Percentiles rank a stretch among this genome's conserved stretches.
These are phyloP conservation scores for Lactarius indigo DNA, from an alignment of 768 basidiomycete genomes.

Conservation along the genomic window DNA sequence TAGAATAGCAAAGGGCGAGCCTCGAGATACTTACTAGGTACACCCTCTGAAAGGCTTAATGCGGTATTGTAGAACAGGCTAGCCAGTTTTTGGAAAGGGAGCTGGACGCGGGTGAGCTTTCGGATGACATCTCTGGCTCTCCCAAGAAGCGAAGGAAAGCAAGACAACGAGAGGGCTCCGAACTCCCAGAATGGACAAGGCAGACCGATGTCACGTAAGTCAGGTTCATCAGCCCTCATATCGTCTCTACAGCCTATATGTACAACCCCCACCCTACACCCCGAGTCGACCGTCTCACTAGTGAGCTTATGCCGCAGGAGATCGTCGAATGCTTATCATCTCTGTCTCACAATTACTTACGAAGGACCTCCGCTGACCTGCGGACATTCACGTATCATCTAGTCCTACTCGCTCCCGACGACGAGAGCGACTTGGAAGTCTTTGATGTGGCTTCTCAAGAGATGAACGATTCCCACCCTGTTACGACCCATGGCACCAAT, in stretches of 20 bases:
- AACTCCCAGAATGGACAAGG: slow-evolving; percentile 24
- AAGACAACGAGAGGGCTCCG: slow-evolving; percentile 17
- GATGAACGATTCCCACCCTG: slow-evolving; percentile 36
- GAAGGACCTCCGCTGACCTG: not conserved
- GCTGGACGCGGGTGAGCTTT: slow-evolving; percentile 25
- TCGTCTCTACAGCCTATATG: not conserved
- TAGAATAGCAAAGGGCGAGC: slow-evolving; percentile 52
- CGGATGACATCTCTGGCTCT: slow-evolving; percentile 13
- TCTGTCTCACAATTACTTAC: not conserved
- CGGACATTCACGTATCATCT: slow-evolving; percentile 15
- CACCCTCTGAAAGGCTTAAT: not conserved
- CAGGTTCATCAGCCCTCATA: not conserved
- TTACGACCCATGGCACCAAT: slow-evolving; percentile 19
- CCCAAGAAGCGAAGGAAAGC: slow-evolving; percentile 23
- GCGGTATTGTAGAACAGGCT: slow-evolving; percentile 16
- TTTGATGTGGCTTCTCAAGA: slow-evolving; percentile 31
- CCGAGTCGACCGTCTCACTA: not conserved
- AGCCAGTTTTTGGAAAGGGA: slow-evolving; percentile 20
- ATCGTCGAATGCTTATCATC: not conserved
- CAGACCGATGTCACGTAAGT: slow-evolving; percentile 21
- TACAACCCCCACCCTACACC: not conserved
- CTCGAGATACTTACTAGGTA: not conserved
- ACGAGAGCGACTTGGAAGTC: slow-evolving; percentile 45
- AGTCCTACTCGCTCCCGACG: slow-evolving; percentile 42
- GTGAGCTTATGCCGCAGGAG: not conserved